phyloP scores from a whole-genome alignment of 2,329 filamentous ascomycete species.

The Paecilomyces variotii region DNA sequence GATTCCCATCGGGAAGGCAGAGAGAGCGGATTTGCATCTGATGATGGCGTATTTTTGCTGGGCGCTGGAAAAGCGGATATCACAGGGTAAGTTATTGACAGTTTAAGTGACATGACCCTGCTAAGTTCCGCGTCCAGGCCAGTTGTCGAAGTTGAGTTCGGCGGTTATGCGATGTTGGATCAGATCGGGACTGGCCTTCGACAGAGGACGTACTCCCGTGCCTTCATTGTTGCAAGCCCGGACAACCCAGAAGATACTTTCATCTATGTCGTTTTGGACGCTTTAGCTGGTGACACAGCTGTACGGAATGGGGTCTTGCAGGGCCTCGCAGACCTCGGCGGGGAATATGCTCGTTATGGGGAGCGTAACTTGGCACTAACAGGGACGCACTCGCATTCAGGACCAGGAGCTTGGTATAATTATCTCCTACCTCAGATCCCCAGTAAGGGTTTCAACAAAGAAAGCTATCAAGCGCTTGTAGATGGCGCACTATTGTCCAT shows the following conservation, averaged over 20 bases:
- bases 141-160: constrained; percentile 82
- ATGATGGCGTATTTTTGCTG: constrained; percentile 49
- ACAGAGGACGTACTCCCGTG: constrained; percentile 79
- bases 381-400: constrained; percentile 87
- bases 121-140: constrained; percentile 43
- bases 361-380: constrained; percentile 80
- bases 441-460: constrained; percentile 73
- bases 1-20: constrained; percentile 17
- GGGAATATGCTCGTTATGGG: constrained; percentile 65
- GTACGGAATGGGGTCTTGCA: constrained; percentile 80
- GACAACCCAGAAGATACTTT: constrained; percentile 62
- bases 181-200: constrained; percentile 78
- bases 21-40: constrained; percentile 9
- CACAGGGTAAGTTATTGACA: constrained; percentile 47
- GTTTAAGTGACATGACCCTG: background rate
- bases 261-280: constrained; percentile 81
- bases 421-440: constrained; percentile 90
- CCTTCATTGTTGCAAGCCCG: constrained; percentile 74
- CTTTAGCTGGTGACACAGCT: constrained; percentile 80
- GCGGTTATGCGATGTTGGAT: constrained; percentile 80
- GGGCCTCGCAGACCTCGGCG: constrained; percentile 59
- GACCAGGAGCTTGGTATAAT: constrained; percentile 88
- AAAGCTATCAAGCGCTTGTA: constrained; percentile 84
- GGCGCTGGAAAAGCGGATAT: constrained; percentile 67
- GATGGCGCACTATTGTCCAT: constrained; percentile 78